Conservation (phyloP, 306 rosid species). For the Datisca glomerata region DNA sequence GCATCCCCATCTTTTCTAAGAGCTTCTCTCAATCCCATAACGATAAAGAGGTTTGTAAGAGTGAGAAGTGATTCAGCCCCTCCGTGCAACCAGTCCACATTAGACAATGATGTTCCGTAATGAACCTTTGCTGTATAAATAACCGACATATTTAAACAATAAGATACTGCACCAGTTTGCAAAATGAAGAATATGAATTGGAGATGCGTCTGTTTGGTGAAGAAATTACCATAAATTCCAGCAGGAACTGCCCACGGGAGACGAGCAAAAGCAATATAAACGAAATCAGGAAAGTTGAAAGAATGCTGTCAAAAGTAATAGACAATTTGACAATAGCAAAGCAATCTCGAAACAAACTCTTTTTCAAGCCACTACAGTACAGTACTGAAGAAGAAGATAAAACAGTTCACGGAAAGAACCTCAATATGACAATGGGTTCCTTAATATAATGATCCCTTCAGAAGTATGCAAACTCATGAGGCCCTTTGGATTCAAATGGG, state of each 20-base stretch:
- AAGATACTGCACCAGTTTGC: neutral
- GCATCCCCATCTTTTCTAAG: constrained; percentile 36
- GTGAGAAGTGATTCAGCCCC: constrained; percentile 88
- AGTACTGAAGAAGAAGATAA: no score
- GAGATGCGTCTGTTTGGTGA: neutral
- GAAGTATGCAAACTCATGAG: no score
- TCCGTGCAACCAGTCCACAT: constrained; percentile 94
- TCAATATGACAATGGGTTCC: no score
- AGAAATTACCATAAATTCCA: constrained; percentile 73
- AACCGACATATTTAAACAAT: constrained; percentile 11
- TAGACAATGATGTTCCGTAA: constrained; percentile 80
- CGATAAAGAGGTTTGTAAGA: constrained; percentile 76
- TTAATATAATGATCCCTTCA: no score
- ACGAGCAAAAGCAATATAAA: constrained; percentile 12
- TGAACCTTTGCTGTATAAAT: constrained; percentile 66
- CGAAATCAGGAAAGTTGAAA: constrained; percentile 17
- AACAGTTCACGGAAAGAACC: no score
- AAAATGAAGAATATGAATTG: neutral
- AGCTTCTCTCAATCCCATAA: constrained; percentile 71
- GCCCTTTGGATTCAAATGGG: no score
- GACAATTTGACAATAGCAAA: neutral
- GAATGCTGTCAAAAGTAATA: constrained; percentile 3
- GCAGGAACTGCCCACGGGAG: constrained; percentile 64
- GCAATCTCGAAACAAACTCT: neutral
- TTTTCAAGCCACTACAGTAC: no score